These are phyloP conservation scores for Corylus avellana DNA, from an alignment of 306 rosid genomes.

Conservation along the genomic window DNA sequence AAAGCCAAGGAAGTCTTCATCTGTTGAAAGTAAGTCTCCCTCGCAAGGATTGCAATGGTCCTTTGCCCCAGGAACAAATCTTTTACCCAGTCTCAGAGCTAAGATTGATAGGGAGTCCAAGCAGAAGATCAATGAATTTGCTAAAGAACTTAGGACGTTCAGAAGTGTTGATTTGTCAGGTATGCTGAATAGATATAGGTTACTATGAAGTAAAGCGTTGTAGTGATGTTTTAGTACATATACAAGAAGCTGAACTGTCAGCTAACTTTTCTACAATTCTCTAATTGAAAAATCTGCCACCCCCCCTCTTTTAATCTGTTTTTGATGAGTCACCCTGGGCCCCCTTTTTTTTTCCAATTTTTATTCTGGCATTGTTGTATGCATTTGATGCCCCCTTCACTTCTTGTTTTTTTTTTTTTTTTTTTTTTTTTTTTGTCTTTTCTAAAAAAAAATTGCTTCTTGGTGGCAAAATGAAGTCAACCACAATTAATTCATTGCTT, in stretches of 20 bases:
- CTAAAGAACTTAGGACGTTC: slow-evolving; percentile 82
- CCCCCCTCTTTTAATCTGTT: no score
- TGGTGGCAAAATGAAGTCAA: background rate
- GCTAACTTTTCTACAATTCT: background rate
- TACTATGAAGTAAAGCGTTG: slow-evolving; percentile 15
- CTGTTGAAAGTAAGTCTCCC: slow-evolving; percentile 50
- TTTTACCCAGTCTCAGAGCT: slow-evolving; percentile 67
- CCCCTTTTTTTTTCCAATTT: background rate
- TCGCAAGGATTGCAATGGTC: slow-evolving; percentile 81
- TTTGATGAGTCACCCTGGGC: no score
- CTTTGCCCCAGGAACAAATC: slow-evolving; percentile 69
- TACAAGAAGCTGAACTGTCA: background rate
- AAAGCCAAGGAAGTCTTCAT: slow-evolving; percentile 46
- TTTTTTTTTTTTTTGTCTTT: no score
- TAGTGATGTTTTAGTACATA: slow-evolving; percentile 18
- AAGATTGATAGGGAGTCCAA: slow-evolving; percentile 84
- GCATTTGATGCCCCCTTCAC: background rate
- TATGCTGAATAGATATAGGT: slow-evolving; percentile 38
- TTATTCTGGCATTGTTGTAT: background rate
- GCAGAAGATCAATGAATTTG: slow-evolving; percentile 87
- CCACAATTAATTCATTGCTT: slow-evolving; percentile 7
- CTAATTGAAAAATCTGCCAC: background rate
- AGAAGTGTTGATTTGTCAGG: slow-evolving; percentile 91
- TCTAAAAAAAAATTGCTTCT: background rate
- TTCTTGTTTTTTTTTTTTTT: background rate